phyloP scores from a whole-genome alignment of 345 rosid genomes.

The Bretschneidera sinensis region DNA sequence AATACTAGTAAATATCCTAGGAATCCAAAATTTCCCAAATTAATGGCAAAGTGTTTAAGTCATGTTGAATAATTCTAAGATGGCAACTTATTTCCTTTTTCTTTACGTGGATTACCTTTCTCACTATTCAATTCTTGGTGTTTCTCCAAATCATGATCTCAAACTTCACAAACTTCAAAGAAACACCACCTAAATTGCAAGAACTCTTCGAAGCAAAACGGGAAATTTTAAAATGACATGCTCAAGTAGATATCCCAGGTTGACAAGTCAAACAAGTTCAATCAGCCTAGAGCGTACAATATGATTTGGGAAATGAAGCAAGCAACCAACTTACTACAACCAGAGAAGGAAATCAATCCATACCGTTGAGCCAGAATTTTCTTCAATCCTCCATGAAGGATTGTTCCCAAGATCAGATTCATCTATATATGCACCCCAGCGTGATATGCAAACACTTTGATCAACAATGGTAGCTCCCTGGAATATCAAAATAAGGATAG shows the following conservation, averaged over 20 bases:
- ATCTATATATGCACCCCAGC: conserved; percentile 48
- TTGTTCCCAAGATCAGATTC: conserved; percentile 50
- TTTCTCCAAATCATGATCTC: too few species aligned
- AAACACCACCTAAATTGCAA: background rate
- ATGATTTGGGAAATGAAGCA: background rate
- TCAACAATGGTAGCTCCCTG: conserved; percentile 87
- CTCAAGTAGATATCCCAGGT: too few species aligned
- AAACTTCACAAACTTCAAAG: background rate
- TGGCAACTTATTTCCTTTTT: background rate
- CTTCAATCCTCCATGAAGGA: conserved; percentile 34
- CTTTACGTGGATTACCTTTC: conserved; percentile 1
- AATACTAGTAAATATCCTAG: background rate
- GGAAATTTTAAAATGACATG: background rate
- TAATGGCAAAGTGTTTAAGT: background rate
- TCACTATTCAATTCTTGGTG: background rate
- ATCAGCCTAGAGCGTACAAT: too few species aligned
- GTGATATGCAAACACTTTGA: conserved; percentile 59
- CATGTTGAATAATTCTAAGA: background rate
- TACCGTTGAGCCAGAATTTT: conserved; percentile 33
- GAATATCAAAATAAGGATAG: conserved; percentile 9
- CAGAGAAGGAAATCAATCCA: conserved; percentile 1
- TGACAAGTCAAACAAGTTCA: too few species aligned
- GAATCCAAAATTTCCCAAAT: too few species aligned
- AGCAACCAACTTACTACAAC: background rate
- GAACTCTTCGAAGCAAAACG: background rate